Evolutionary conservation across 495 filamentous ascomycete species (phyloP).

Genomic region (Rhypophila decipiens): DNA sequence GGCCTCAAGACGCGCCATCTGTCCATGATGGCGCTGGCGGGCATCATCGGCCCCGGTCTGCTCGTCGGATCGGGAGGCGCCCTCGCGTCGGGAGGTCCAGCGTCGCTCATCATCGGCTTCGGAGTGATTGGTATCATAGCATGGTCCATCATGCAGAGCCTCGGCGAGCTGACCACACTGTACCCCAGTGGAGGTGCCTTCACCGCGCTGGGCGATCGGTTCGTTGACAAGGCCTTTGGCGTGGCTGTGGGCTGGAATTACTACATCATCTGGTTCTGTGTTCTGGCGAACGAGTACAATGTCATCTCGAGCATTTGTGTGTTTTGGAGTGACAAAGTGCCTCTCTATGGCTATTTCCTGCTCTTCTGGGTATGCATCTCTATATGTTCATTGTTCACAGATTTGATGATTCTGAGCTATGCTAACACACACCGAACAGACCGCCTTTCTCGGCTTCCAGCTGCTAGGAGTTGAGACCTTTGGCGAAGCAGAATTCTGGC

Average conservation of each 20-base stretch:
- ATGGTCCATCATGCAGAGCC: conserved; percentile 56
- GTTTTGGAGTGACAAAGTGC: conserved; percentile 51
- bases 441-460: conserved; percentile 38
- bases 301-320: conserved; percentile 53
- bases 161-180: conserved; percentile 64
- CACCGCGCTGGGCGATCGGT: conserved; percentile 58
- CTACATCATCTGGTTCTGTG: conserved; percentile 58
- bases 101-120: conserved; percentile 58
- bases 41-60: conserved; percentile 50
- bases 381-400: conserved; percentile 2
- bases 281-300: conserved; percentile 53
- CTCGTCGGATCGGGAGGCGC: conserved; percentile 57
- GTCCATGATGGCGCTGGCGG: conserved; percentile 63
- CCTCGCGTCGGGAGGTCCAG: conserved; percentile 54
- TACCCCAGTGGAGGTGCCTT: conserved; percentile 60
- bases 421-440: conserved; percentile 21
- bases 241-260: conserved; percentile 85
- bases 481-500: conserved; percentile 60
- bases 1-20: conserved; percentile 63
- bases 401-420: neutral
- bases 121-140: conserved; percentile 60
- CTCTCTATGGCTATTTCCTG: conserved; percentile 53
- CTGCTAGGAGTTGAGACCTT: conserved; percentile 46
- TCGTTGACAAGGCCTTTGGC: conserved; percentile 70
- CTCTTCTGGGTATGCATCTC: conserved; percentile 54